Conservation (phyloP, 768 basidiomycete genomes). For the Trametes maxima region DNA sequence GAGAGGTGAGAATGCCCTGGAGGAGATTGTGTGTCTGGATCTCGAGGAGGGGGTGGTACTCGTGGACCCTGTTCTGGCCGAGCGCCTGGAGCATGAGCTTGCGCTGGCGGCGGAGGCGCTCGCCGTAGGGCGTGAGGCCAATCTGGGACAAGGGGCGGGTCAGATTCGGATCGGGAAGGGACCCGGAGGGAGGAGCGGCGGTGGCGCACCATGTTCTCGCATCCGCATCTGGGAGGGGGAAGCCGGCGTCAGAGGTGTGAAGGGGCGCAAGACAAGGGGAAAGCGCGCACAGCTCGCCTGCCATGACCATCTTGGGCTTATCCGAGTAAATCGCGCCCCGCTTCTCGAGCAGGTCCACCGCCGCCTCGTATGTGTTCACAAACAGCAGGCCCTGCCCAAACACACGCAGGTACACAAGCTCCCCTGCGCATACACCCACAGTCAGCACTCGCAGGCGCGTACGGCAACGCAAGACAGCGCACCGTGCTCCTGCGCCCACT, state of each 20-base stretch:
- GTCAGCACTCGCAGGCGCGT: not conserved
- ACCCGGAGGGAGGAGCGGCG: not conserved
- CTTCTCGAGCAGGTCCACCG: conserved; percentile 48
- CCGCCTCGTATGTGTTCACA: conserved; percentile 47
- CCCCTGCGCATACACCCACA: conserved; percentile 17
- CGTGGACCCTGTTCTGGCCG: conserved; percentile 50
- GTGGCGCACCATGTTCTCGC: conserved; percentile 61
- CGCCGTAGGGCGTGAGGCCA: conserved; percentile 68
- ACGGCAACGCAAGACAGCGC: not conserved
- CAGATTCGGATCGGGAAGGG: not conserved
- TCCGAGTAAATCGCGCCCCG: conserved; percentile 54
- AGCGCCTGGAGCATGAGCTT: conserved; percentile 68
- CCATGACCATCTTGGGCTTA: conserved; percentile 41
- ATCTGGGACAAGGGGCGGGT: conserved; percentile 37
- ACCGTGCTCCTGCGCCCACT: conserved; percentile 28
- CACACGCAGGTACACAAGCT: conserved; percentile 48
- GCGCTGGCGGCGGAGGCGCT: conserved; percentile 64
- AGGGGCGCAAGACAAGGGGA: conserved; percentile 1
- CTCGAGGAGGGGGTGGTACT: conserved; percentile 60
- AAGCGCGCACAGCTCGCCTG: conserved; percentile 24
- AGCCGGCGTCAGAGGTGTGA: not conserved
- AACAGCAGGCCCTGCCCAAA: conserved; percentile 49
- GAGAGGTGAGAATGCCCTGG: conserved; percentile 50
- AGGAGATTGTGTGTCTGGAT: conserved; percentile 61
- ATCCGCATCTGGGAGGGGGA: conserved; percentile 46